phyloP scores from a whole-genome alignment of 2,329 filamentous ascomycete species.

The Amylocarpus encephaloides region DNA sequence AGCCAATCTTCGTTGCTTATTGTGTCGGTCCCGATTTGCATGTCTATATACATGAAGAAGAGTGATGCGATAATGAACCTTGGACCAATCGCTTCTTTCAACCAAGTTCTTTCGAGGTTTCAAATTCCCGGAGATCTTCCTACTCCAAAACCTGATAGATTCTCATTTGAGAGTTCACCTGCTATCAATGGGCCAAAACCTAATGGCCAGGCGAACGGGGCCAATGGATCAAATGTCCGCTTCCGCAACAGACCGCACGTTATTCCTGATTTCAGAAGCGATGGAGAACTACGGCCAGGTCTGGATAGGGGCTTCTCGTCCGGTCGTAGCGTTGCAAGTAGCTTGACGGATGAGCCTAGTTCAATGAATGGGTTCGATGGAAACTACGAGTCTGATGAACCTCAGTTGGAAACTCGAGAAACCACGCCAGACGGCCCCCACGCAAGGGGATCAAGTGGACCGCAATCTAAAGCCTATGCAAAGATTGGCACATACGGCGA shows the following conservation, averaged over 20 bases:
- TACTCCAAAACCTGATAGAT: constrained; percentile 16
- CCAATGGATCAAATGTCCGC: constrained; percentile 13
- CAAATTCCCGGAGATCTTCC: constrained; percentile 16
- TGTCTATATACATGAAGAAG: constrained; percentile 22
- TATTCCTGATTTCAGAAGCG: background rate
- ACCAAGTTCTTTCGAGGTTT: constrained; percentile 13
- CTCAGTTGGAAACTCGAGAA: constrained; percentile 13
- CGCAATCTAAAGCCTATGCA: constrained; percentile 23
- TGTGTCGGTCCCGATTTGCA: constrained; percentile 21
- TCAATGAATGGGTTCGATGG: background rate
- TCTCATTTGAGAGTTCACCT: constrained; percentile 5
- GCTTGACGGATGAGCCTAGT: constrained; percentile 12
- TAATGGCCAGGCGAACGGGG: constrained; percentile 1
- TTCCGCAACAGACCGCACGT: constrained; percentile 11
- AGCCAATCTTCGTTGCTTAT: constrained; percentile 21
- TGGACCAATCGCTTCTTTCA: constrained; percentile 20
- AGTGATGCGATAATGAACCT: constrained; percentile 18
- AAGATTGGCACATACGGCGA: constrained; percentile 29
- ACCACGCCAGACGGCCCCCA: constrained; percentile 21
- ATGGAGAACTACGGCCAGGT: constrained; percentile 5
- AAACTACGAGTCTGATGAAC: constrained; percentile 2
- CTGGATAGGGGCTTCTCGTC: constrained; percentile 14
- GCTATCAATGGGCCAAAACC: background rate
- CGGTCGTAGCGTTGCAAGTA: constrained; percentile 13
- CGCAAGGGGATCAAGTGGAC: constrained; percentile 17